Percentiles rank a stretch among this genome's conserved stretches.
Conservation (phyloP, 2,329 filamentous ascomycete species). For the Exophiala calicioides region DNA sequence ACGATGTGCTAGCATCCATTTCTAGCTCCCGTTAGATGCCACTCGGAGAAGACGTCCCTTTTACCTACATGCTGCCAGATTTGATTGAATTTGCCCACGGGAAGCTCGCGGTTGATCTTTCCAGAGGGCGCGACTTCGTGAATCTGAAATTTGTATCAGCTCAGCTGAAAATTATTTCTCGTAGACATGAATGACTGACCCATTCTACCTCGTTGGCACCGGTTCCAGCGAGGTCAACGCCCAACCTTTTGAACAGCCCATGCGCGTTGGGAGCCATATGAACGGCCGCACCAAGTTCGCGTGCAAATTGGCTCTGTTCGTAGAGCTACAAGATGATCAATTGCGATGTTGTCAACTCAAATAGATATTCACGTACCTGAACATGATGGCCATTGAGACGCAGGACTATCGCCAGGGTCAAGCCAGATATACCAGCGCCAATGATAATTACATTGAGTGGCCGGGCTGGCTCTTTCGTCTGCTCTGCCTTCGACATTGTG, state of each 20-base stretch:
- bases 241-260: slow-evolving; percentile 54
- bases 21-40: slow-evolving; percentile 32
- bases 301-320: slow-evolving; percentile 59
- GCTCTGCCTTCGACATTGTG: no score
- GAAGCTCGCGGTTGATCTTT: slow-evolving; percentile 23
- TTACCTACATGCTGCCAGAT: slow-evolving; percentile 52
- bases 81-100: slow-evolving; percentile 41
- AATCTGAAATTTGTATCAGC: neutral
- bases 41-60: no score
- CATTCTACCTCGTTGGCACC: slow-evolving; percentile 41
- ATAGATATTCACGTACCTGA: neutral
- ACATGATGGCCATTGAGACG: slow-evolving; percentile 37
- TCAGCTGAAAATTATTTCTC: slow-evolving; percentile 1
- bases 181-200: slow-evolving; percentile 31
- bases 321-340: no score
- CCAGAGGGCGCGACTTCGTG: neutral
- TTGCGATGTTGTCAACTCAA: no score
- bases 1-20: slow-evolving; percentile 58
- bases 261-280: slow-evolving; percentile 64
- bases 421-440: slow-evolving; percentile 58
- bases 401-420: neutral
- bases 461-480: no score
- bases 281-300: slow-evolving; percentile 56
- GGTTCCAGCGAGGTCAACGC: slow-evolving; percentile 43
- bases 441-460: slow-evolving; percentile 48